phyloP scores from a whole-genome alignment of 1,284 basidiomycete genomes.

The Ganoderma leucocontextum region DNA sequence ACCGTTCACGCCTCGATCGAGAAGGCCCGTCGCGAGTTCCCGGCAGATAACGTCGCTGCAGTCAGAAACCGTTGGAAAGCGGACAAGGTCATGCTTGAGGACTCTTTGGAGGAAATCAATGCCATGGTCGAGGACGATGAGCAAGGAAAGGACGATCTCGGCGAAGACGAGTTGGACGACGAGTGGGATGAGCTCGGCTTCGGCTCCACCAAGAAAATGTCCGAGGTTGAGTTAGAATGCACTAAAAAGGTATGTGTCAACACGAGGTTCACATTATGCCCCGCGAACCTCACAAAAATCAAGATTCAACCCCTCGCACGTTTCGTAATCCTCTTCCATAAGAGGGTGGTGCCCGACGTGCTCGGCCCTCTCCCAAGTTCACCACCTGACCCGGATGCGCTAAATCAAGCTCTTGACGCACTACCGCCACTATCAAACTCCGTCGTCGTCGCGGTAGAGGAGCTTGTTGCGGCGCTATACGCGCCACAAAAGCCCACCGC shows the following conservation, averaged over 20 bases:
- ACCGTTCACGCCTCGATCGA: slow-evolving; percentile 72
- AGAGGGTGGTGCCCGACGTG: slow-evolving; percentile 61
- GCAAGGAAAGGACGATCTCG: slow-evolving; percentile 33
- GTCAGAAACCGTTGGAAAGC: slow-evolving; percentile 62
- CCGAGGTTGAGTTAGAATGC: slow-evolving; percentile 38
- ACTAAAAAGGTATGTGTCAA: slow-evolving; percentile 38
- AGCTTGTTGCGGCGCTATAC: slow-evolving; percentile 70
- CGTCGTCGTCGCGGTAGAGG: slow-evolving; percentile 63
- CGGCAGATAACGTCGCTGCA: slow-evolving; percentile 65
- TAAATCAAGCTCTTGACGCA: slow-evolving; percentile 51
- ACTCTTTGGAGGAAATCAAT: slow-evolving; percentile 66
- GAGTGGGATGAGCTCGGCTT: slow-evolving; percentile 77
- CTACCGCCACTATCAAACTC: slow-evolving; percentile 57
- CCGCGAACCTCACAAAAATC: not conserved
- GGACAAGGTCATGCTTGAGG: slow-evolving; percentile 67
- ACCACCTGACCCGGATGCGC: slow-evolving; percentile 35
- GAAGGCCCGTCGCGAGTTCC: slow-evolving; percentile 58
- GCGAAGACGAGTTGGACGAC: slow-evolving; percentile 44
- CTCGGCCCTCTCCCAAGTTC: slow-evolving; percentile 41
- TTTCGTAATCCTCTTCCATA: slow-evolving; percentile 67
- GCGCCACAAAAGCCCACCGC: slow-evolving; percentile 60
- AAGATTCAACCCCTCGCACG: slow-evolving; percentile 68
- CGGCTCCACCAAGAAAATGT: slow-evolving; percentile 41
- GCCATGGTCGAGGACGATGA: slow-evolving; percentile 56
- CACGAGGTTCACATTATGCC: not conserved